Evolutionary conservation across 2,329 filamentous ascomycete species (phyloP).

Genomic region (Colletotrichum aenigma): DNA sequence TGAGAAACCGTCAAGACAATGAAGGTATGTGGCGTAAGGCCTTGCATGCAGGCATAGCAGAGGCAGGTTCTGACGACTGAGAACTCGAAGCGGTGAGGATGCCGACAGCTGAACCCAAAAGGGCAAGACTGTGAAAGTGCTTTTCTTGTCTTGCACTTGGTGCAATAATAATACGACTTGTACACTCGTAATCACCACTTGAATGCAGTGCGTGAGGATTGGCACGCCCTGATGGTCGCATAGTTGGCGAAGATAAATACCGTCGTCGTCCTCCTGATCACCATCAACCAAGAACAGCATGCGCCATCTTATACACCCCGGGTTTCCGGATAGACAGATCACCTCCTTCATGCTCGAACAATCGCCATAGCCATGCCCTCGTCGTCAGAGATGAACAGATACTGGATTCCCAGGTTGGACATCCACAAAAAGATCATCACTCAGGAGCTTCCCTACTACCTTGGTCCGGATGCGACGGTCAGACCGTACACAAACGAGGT

Average conservation of each 20-base stretch:
- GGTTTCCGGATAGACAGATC: neutral
- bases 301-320: neutral
- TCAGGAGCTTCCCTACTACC: conserved; percentile 61
- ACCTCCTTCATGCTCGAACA: neutral
- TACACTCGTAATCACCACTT: conserved; percentile 7
- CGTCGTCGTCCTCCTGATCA: conserved; percentile 10
- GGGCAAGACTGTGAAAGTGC: conserved; percentile 10
- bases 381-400: conserved; percentile 54
- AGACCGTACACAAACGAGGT: conserved; percentile 62
- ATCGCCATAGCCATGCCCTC: conserved; percentile 2
- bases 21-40: conserved; percentile 16
- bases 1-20: conserved; percentile 1
- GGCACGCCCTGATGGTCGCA: neutral
- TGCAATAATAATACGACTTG: conserved; percentile 12
- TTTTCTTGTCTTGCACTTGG: conserved; percentile 8
- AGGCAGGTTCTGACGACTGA: conserved; percentile 16
- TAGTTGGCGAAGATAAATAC: conserved; percentile 19
- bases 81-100: conserved; percentile 14
- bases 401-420: conserved; percentile 64
- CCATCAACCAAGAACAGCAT: neutral
- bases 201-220: neutral
- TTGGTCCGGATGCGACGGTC: conserved; percentile 62
- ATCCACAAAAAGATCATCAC: conserved; percentile 67
- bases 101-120: conserved; percentile 11
- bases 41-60: conserved; percentile 9